Base-by-base conservation (phyloP, 2,329 filamentous ascomycete species). In the Aspergillus flavus region DNA sequence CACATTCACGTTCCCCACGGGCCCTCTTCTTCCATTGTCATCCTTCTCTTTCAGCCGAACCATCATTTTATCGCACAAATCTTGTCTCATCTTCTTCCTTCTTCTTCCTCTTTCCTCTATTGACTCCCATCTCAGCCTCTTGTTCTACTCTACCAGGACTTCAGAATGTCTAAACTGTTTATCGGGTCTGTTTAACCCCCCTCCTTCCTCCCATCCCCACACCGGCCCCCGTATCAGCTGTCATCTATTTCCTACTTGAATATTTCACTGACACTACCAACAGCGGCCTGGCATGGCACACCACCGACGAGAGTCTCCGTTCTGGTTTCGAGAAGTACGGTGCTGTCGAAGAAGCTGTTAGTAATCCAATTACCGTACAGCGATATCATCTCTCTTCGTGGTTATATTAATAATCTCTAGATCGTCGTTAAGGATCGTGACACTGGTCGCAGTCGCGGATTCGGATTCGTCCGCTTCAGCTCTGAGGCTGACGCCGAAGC, bases 271-370 rank as follows among this genome's bases (percentile, higher is more conserved):
- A 55, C 52, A 61, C 59, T 58, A 32, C 19, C 59, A 50, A 65
- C 26, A 97, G 94, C 76, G 95, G 95, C 86, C 93, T 99, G 72
- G 93, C 95, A 75, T 99, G 95, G 95, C 94, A 97, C 84, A 99
- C 95, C 68, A 93, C 96, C 80, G 94, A 98, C 81, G 82, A 83
- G 52, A 93, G 92, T 71, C 85, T 99, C 69, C 91, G 92, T 75
- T 84, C 90, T 76, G 97, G 97, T 81, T 99, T 99, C 79, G 90
- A 94, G 79, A 90, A 95, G 79, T 97, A 92, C 76, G 94, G 94
- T 65, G 83, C 85, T 48, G 91, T 99, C 70, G 93, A 97, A 79
- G 94, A 99, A 88, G 95, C 95, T 73, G 95, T 98, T 87, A 81
- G 93, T 91, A 58, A 55, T 62, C 58, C 28, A 32, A 2, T 56